These are phyloP conservation scores for Vanderwaltozyma tropicalis DNA, from an alignment of 805 yeast genomes.

Conservation along the genomic window DNA sequence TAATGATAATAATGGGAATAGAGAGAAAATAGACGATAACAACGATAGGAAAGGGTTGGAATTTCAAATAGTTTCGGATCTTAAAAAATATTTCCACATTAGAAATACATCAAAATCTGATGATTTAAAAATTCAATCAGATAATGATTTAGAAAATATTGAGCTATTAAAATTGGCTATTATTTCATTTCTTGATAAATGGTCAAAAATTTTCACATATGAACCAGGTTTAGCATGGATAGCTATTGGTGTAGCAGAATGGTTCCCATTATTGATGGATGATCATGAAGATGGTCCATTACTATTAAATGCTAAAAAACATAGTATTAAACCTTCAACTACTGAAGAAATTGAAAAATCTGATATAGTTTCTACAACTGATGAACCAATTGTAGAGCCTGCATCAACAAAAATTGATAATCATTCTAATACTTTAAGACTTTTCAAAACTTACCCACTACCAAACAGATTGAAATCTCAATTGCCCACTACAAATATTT, in stretches of 20 bases:
- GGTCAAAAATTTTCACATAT: constrained; percentile 71
- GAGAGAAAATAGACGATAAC: neutral
- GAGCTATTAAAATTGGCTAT: constrained; percentile 45
- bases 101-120: constrained; percentile 5
- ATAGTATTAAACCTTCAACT: constrained; percentile 5
- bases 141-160: neutral
- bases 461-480: constrained; percentile 13
- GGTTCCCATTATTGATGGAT: constrained; percentile 44
- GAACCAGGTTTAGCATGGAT: constrained; percentile 82
- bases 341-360: neutral
- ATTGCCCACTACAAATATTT: constrained; percentile 19
- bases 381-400: neutral
- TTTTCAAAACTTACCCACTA: constrained; percentile 25
- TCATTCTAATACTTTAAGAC: constrained; percentile 1
- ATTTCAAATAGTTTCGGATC: constrained; percentile 39
- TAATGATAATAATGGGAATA: neutral
- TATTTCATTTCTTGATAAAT: constrained; percentile 53
- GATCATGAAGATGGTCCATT: constrained; percentile 24
- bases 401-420: too few relatives aligned
- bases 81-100: constrained; percentile 45
- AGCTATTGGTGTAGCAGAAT: constrained; percentile 79
- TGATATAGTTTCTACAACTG: neutral
- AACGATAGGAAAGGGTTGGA: constrained; percentile 1
- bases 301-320: constrained; percentile 20
- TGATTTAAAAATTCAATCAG: too few relatives aligned